Base-by-base conservation (phyloP, 345 rosid genomes). In the Populus alba region DNA sequence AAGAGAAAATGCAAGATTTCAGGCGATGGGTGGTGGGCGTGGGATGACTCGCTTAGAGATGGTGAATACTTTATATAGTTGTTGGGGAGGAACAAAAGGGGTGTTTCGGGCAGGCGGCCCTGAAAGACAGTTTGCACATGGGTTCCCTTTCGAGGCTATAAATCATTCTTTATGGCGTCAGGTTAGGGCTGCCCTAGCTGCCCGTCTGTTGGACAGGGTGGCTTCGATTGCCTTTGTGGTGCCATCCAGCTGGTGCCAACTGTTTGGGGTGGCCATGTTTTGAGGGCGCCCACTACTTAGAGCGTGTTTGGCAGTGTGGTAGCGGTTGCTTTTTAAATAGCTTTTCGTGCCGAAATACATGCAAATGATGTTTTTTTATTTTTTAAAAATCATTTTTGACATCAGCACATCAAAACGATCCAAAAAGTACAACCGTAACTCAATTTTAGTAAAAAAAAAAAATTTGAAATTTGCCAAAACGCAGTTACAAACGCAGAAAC, bases 161-260 rank as follows among this genome's bases (percentile, higher is more conserved):
- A 13, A 3, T 8, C 13, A 6, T 1, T 27, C 10, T 9, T 0
- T 33, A 11, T 51, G 12, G 47, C 20, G 43, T 8, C 0, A 39
- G 43, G 11, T 39, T 20, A 0, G 10, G 12, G 61, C 39, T 49
- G 74, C 74, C 74, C 39, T 7, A 39, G 1, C 74, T 71, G 75
- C 49, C 66, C 67, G 67, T 66, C 47, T 0, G 71, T 22, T 20
- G 61, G 57, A 75, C 78, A 75, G 78, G 63, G 71, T 75, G 78
- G 25, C 62, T 31, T 63, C 18, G 67, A 13, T 47, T 47, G 4
- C 31, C 8, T 35, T 18, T 23, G n/a, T 6, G 7, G 67, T 53
- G 73, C 27, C 23, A 35, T 38, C 37, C 79, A 76, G 79, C 79
- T 76, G 79, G 68, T 70, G 69, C 80, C 80, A 77, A 61, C 80